A percentile compares a stretch with the other conserved stretches of the same genome.
Evolutionary conservation across 2,329 filamentous ascomycete species (phyloP).

Genomic region (Aspergillus aculeatus): DNA sequence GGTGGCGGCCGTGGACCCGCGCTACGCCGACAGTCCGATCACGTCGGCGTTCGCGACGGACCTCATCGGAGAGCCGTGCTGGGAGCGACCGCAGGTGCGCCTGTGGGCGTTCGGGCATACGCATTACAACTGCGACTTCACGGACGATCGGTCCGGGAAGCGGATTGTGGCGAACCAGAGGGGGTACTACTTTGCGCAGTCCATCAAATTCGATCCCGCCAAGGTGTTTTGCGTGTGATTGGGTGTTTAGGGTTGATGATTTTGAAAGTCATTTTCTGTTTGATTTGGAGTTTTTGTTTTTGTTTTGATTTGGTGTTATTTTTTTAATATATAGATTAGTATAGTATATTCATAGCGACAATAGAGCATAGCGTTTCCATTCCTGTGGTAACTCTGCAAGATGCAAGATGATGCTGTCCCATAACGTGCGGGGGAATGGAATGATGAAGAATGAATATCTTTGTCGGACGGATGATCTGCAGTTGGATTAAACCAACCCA

Average conservation of each 20-base stretch:
- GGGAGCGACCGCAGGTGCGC: conserved; percentile 37
- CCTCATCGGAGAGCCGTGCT: conserved; percentile 40
- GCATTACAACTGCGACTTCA: conserved; percentile 47
- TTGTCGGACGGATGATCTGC: conserved; percentile 4
- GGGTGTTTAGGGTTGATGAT: not conserved
- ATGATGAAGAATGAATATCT: too few relatives aligned
- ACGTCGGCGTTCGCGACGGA: conserved; percentile 46
- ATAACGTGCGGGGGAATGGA: too few relatives aligned
- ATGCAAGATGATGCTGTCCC: too few relatives aligned
- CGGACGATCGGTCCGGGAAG: conserved; percentile 30
- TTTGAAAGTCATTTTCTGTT: too few relatives aligned
- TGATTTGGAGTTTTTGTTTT: too few relatives aligned
- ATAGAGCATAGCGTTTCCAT: too few relatives aligned
- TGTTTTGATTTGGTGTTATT: too few relatives aligned
- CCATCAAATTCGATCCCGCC: conserved; percentile 34
- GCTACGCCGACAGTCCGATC: conserved; percentile 32
- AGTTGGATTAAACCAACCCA: not conserved
- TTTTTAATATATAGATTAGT: too few relatives aligned
- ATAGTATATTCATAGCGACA: too few relatives aligned
- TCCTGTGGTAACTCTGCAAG: too few relatives aligned
- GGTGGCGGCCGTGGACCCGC: conserved; percentile 29
- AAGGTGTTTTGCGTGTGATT: conserved; percentile 25
- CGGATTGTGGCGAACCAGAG: conserved; percentile 43
- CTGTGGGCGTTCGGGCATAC: conserved; percentile 53
- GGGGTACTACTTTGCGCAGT: conserved; percentile 43